phyloP scores from a whole-genome alignment of 768 basidiomycete genomes.

The Candolleomyces eurysporus region DNA sequence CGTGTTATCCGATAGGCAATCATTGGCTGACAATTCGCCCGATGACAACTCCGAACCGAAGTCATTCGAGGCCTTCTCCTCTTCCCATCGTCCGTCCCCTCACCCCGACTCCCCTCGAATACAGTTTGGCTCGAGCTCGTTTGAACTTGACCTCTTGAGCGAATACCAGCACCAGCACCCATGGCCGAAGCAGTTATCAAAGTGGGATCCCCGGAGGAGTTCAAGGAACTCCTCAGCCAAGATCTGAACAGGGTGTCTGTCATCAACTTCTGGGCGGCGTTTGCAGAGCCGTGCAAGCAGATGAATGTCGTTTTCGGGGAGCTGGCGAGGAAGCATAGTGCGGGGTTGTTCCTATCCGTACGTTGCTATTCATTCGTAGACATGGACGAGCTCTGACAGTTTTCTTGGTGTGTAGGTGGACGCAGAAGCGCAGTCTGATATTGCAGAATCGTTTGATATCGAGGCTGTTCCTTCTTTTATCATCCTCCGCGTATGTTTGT shows the following conservation, averaged over 20 bases:
- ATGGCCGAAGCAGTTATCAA: slow-evolving; percentile 5
- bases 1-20: too few relatives aligned
- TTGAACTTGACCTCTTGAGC: neutral
- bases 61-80: neutral
- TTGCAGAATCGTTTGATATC: slow-evolving; percentile 90
- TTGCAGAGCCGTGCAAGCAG: slow-evolving; percentile 88
- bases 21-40: neutral
- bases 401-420: slow-evolving; percentile 58
- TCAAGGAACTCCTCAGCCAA: slow-evolving; percentile 67
- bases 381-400: neutral
- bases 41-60: neutral
- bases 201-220: slow-evolving; percentile 65
- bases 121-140: neutral
- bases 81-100: neutral
- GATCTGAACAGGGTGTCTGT: slow-evolving; percentile 84
- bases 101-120: too few relatives aligned
- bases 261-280: slow-evolving; percentile 91
- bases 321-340: slow-evolving; percentile 68
- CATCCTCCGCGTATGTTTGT: slow-evolving; percentile 61
- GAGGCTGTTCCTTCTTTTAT: slow-evolving; percentile 86
- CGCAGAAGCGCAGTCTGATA: slow-evolving; percentile 77
- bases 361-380: slow-evolving; percentile 5
- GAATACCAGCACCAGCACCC: too few relatives aligned
- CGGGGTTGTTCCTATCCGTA: slow-evolving; percentile 75
- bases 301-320: slow-evolving; percentile 82